These are phyloP conservation scores for Pulveroboletus sp. DNA, from an alignment of 768 basidiomycete genomes.

Conservation along the genomic window DNA sequence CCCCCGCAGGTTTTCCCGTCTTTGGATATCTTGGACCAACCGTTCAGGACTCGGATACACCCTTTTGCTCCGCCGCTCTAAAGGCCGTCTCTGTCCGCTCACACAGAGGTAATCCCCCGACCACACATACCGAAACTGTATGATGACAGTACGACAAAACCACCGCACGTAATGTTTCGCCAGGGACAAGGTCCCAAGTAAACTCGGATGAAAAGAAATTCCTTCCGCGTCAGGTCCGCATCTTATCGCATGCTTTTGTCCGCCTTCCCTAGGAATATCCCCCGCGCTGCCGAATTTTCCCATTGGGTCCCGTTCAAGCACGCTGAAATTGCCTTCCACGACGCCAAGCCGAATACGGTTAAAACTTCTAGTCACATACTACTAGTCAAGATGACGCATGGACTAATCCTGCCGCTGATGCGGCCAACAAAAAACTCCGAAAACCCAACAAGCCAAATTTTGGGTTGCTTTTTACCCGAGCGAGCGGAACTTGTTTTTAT, in stretches of 20 bases:
- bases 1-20: constrained; percentile 17
- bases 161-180: not conserved
- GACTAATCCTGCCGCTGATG: constrained; percentile 16
- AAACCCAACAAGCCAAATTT: constrained; percentile 7
- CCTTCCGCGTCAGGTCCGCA: constrained; percentile 21
- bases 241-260: constrained; percentile 15
- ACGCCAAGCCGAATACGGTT: constrained; percentile 6
- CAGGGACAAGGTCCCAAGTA: not conserved
- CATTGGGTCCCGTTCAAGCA: too few species aligned
- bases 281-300: constrained; percentile 9
- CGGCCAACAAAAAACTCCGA: constrained; percentile 22
- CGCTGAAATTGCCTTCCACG: too few species aligned
- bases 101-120: not conserved
- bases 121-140: not conserved
- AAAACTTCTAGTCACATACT: constrained; percentile 1
- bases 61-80: constrained; percentile 23
- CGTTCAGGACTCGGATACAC: constrained; percentile 14
- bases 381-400: constrained; percentile 8
- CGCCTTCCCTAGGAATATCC: constrained; percentile 9
- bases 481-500: constrained; percentile 25
- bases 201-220: not conserved
- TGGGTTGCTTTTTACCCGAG: constrained; percentile 11
- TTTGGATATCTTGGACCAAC: constrained; percentile 20
- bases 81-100: not conserved
- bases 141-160: not conserved